These are phyloP conservation scores for Lactifluus pinguis DNA, from an alignment of 768 basidiomycete species.

Conservation along the genomic window DNA sequence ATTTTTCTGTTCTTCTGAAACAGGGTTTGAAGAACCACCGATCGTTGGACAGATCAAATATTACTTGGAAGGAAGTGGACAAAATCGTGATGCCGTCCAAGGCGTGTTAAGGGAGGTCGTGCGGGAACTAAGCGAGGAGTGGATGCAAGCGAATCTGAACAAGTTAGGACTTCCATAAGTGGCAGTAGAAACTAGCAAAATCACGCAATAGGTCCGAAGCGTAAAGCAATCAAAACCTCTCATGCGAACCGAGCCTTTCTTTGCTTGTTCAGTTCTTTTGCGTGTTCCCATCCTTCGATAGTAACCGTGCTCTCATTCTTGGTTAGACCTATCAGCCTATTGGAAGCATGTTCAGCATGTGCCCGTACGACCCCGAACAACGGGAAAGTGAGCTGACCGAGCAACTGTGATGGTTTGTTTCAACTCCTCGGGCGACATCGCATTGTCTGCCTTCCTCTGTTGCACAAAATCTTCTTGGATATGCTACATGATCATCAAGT, in stretches of 20 bases:
- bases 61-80: slow-evolving; percentile 75
- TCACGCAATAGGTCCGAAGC: background rate
- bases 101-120: slow-evolving; percentile 47
- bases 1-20: background rate
- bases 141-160: slow-evolving; percentile 61
- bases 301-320: slow-evolving; percentile 47
- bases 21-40: background rate
- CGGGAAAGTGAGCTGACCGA: slow-evolving; percentile 38
- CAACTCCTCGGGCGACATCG: slow-evolving; percentile 49
- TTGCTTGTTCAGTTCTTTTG: slow-evolving; percentile 49
- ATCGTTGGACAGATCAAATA: slow-evolving; percentile 58
- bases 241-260: slow-evolving; percentile 27
- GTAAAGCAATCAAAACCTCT: background rate
- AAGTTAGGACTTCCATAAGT: slow-evolving; percentile 29
- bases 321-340: slow-evolving; percentile 56
- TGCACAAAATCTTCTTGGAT: slow-evolving; percentile 70
- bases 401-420: slow-evolving; percentile 60
- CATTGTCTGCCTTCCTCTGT: slow-evolving; percentile 31
- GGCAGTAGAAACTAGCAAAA: background rate
- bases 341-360: slow-evolving; percentile 7
- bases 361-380: background rate
- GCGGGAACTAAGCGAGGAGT: slow-evolving; percentile 48
- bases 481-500: slow-evolving; percentile 33
- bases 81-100: slow-evolving; percentile 37
- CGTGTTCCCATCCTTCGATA: slow-evolving; percentile 50